Base-by-base conservation (phyloP, 805 yeast genomes). In the Hanseniaspora clermontiae region DNA sequence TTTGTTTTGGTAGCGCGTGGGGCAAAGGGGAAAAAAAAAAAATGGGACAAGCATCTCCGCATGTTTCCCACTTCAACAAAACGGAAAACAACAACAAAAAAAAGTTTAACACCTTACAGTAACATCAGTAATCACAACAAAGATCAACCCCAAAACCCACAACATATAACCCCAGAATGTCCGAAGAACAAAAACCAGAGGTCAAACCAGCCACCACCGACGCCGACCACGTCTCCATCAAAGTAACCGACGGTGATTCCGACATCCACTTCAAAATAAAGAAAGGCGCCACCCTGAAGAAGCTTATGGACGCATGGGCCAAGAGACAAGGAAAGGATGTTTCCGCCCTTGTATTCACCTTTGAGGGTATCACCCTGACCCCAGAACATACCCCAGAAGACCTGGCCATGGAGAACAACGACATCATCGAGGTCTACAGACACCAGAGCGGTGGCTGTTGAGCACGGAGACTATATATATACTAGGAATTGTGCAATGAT, bases 281-380 rank as follows among this genome's bases (percentile, higher is more conserved):
- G 74, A 80, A 87, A 72, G 77, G 90, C 43, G 93, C 98, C 5
- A 95, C 91, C 49, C 78, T 93, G 76, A 86, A 81, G 70, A 86
- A 96, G 73, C 81, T 93, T 65, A 91, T 93, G 89, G 97, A 91
- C 66, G 96, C 97, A 12, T 93, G 91, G 70, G 95, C 97, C 70
- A 90, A 90, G 73, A 86, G 98, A 76, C 96, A 91, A 67, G 97
- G 97, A 46, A 91, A 91, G 70, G 81, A 84, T 61, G 73, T 84
- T 66, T 81, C 79, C 62, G 80, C 91, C 52, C 74, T 93, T 68
- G 81, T 97, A 70, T 93, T 93, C 70, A 75, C 93, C 66, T 83
- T 83, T 67, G 99, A 93, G 62, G 99, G 99, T 61, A 85, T 88
- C 63, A 82, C 97, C 67, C 82, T 93, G 59, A 77, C 79, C 61